These are phyloP conservation scores for Clavariopsis aquatica DNA, from an alignment of 495 filamentous ascomycete species.

Conservation along the genomic window DNA sequence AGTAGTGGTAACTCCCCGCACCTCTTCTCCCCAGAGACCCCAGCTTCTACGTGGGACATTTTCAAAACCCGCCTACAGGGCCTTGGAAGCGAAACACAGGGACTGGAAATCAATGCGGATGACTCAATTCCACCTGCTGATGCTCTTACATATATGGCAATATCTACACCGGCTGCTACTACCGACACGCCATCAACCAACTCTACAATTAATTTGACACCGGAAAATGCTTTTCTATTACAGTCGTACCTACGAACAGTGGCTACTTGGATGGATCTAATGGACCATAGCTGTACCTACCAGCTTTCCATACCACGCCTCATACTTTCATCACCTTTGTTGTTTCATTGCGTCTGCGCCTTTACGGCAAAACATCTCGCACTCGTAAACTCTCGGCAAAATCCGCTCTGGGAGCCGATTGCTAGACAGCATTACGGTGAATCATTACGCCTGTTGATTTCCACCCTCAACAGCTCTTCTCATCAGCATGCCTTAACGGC, in stretches of 20 bases:
- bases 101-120: neutral
- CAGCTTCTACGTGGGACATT: conserved; percentile 26
- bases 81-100: conserved; percentile 1
- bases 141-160: neutral
- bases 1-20: neutral
- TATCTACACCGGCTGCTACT: conserved; percentile 7
- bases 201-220: conserved; percentile 11
- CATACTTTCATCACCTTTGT: conserved; percentile 24
- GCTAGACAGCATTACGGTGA: conserved; percentile 35
- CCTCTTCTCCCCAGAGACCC: neutral
- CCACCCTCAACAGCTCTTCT: conserved; percentile 13
- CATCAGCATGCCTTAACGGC: conserved; percentile 33
- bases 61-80: conserved; percentile 19
- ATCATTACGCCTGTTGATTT: conserved; percentile 28
- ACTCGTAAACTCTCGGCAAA: conserved; percentile 5
- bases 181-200: neutral
- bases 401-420: conserved; percentile 28
- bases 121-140: conserved; percentile 7
- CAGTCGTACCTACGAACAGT: conserved; percentile 30
- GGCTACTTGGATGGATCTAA: conserved; percentile 39
- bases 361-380: conserved; percentile 37
- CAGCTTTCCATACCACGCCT: conserved; percentile 29
- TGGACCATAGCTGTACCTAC: conserved; percentile 34
- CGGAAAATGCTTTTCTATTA: conserved; percentile 31
- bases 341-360: conserved; percentile 36